Conservation (phyloP, 2,329 filamentous ascomycete genomes). For the Paecilomyces dactylethromorphus region DNA sequence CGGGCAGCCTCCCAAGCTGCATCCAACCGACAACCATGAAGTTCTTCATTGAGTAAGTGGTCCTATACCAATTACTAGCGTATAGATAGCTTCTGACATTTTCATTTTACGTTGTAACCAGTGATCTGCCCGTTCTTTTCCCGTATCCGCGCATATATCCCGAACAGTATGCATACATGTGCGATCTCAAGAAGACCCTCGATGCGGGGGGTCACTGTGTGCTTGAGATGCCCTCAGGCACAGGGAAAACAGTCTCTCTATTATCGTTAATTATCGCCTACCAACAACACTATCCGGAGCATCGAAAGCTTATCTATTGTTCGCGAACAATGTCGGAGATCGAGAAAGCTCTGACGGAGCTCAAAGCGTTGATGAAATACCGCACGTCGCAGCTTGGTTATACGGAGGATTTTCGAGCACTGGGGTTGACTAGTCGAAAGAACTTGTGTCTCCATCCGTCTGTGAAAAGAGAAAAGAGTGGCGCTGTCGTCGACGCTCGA, state of each 20-base stretch:
- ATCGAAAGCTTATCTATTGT: conserved; percentile 96
- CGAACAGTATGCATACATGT: conserved; percentile 75
- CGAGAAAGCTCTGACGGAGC: conserved; percentile 88
- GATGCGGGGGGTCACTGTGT: conserved; percentile 94
- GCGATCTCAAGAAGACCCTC: conserved; percentile 78
- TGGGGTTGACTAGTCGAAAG: conserved; percentile 92
- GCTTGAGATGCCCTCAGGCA: conserved; percentile 97
- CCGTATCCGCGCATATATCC: conserved; percentile 71
- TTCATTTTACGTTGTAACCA: conserved; percentile 19
- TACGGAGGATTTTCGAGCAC: conserved; percentile 84
- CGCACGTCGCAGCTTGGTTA: conserved; percentile 80
- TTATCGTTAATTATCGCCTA: conserved; percentile 95
- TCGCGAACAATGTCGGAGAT: conserved; percentile 99
- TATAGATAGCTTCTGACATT: neutral
- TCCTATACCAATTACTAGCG: neutral
- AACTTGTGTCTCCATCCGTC: conserved; percentile 95
- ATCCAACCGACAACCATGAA: conserved; percentile 52
- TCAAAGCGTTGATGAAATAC: conserved; percentile 93
- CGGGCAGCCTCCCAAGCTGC: conserved; percentile 1
- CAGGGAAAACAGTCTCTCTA: conserved; percentile 93
- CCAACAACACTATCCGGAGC: conserved; percentile 86
- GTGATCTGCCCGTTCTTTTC: conserved; percentile 63
- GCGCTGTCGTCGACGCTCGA: conserved; percentile 85
- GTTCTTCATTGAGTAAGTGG: conserved; percentile 68
- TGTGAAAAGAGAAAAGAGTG: conserved; percentile 94